Percentiles rank a stretch among this genome's conserved stretches.
These are phyloP conservation scores for Arachnomyces sp. DNA, from an alignment of 2,329 filamentous ascomycete genomes.

Conservation along the genomic window DNA sequence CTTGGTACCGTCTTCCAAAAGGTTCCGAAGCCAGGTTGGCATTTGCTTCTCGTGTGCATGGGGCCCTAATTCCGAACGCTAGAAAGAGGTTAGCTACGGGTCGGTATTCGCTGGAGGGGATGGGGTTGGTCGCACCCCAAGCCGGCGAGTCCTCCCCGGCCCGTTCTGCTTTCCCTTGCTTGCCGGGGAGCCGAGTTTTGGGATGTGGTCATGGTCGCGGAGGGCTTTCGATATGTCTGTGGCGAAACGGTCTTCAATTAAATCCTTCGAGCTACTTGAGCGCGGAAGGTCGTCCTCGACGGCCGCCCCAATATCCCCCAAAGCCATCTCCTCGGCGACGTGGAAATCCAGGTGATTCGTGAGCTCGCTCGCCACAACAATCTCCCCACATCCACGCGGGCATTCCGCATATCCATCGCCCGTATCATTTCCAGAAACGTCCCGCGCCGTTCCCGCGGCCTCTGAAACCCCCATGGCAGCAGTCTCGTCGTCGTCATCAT, in stretches of 20 bases:
- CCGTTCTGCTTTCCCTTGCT: conserved; percentile 17
- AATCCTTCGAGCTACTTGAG: conserved; percentile 1
- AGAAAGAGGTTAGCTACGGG: conserved; percentile 12
- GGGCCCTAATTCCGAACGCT: conserved; percentile 58
- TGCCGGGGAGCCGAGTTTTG: conserved; percentile 6
- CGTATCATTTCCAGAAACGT: conserved; percentile 9
- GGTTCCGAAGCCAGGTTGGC: conserved; percentile 58
- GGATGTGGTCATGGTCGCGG: conserved; percentile 19
- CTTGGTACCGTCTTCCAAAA: conserved; percentile 54
- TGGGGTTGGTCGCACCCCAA: conserved; percentile 14
- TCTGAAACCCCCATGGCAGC: neutral
- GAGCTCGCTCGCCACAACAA: conserved; percentile 45
- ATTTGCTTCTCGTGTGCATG: conserved; percentile 66
- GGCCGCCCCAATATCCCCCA: conserved; percentile 29
- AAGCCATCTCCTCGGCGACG: conserved; percentile 38
- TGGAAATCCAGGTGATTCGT: conserved; percentile 55
- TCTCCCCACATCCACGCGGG: conserved; percentile 53
- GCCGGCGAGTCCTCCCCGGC: conserved; percentile 12
- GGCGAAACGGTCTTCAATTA: conserved; percentile 12
- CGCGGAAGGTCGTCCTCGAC: conserved; percentile 2
- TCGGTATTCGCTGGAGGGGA: neutral
- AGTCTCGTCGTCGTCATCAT: conserved; percentile 9
- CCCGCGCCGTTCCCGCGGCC: conserved; percentile 10
- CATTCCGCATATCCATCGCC: conserved; percentile 42
- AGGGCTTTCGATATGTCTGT: conserved; percentile 15